Evolutionary conservation across 805 yeast genomes (phyloP).

Genomic region (Pichia manshurica): DNA sequence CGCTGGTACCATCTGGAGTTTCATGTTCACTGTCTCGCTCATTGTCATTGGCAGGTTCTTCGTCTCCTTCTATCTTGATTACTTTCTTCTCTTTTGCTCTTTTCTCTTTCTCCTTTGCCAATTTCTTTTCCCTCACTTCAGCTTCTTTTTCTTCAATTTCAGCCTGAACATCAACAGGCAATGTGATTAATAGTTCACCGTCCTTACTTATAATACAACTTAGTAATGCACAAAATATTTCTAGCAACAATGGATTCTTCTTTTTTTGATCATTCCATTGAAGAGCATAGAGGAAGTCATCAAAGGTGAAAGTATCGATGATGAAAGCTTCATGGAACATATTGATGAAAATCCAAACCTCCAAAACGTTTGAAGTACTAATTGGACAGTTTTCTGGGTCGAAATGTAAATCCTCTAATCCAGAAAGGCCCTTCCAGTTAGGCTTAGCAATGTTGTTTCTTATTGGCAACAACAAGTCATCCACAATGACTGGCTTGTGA

Average conservation of each 20-base stretch:
- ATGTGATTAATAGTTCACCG: conserved; percentile 22
- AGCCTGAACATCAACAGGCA: conserved; percentile 25
- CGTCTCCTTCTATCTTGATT: conserved; percentile 23
- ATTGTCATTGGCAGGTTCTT: conserved; percentile 11
- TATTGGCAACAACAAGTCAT: conserved; percentile 30
- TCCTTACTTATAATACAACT: conserved; percentile 46
- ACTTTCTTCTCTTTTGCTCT: conserved; percentile 22
- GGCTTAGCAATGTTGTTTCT: conserved; percentile 22
- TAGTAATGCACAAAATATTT: conserved; percentile 61
- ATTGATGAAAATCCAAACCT: conserved; percentile 71
- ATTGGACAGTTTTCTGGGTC: neutral
- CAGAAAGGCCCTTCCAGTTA: conserved; percentile 19
- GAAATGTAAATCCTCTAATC: conserved; percentile 18
- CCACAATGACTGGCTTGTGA: conserved; percentile 18
- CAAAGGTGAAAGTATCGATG: conserved; percentile 74
- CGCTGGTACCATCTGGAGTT: no score
- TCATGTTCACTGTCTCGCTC: no score
- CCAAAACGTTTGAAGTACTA: conserved; percentile 43
- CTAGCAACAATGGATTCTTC: conserved; percentile 52
- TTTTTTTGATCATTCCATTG: conserved; percentile 40
- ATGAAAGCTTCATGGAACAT: conserved; percentile 58
- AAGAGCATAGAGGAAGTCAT: conserved; percentile 61
- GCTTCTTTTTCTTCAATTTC: conserved; percentile 17
- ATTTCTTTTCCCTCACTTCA: conserved; percentile 16
- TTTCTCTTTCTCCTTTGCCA: conserved; percentile 18